phyloP scores from a whole-genome alignment of 352 stramenopile genomes.

The Globisporangium cederbergense region DNA sequence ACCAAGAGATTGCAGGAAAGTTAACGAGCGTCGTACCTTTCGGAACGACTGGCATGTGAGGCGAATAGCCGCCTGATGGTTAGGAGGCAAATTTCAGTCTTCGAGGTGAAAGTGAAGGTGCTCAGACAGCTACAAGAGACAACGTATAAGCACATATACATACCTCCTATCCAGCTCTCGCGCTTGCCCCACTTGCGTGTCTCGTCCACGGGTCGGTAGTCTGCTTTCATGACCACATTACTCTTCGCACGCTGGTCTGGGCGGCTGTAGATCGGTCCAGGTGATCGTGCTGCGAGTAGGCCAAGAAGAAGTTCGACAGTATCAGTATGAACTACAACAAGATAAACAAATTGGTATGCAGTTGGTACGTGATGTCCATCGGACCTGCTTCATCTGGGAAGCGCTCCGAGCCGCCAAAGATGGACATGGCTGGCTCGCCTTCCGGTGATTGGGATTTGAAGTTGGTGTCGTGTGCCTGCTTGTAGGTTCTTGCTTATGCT shows the following conservation, averaged over 20 bases:
- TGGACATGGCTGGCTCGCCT: slow-evolving; percentile 39
- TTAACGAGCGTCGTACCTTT: slow-evolving; percentile 34
- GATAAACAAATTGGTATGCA: neutral
- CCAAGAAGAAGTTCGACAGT: too few relatives aligned
- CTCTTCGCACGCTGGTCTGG: slow-evolving; percentile 53
- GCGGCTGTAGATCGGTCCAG: slow-evolving; percentile 70
- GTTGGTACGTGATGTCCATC: too few relatives aligned
- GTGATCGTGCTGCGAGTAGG: slow-evolving; percentile 39
- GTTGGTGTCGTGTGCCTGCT: neutral
- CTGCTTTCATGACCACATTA: slow-evolving; percentile 69
- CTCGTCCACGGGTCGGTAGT: slow-evolving; percentile 66
- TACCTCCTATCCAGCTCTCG: slow-evolving; percentile 81
- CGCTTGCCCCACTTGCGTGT: slow-evolving; percentile 66
- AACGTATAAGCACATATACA: neutral
- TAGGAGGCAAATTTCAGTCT: neutral
- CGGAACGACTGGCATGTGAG: slow-evolving; percentile 49
- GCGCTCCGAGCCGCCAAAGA: slow-evolving; percentile 75
- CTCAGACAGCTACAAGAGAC: neutral
- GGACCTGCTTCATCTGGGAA: slow-evolving; percentile 69
- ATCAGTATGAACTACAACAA: neutral
- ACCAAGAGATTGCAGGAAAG: neutral
- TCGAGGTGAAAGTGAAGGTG: neutral
- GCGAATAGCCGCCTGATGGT: slow-evolving; percentile 28
- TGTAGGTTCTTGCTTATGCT: neutral
- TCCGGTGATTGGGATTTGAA: neutral